Conservation (phyloP, 169 alveolate genomes). For the Eimeria maxima region DNA sequence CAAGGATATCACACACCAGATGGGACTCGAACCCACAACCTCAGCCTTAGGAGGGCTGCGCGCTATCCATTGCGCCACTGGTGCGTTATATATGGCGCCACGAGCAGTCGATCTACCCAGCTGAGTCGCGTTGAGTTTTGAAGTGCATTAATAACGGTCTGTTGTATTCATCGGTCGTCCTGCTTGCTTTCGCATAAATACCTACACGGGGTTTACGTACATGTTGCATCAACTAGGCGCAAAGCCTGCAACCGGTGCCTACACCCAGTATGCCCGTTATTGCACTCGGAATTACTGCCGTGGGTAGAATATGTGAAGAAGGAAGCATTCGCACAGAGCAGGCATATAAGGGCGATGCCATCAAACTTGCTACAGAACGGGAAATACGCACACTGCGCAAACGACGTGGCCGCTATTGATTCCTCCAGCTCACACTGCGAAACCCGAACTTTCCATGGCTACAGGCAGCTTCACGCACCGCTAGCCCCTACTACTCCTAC, state of each 20-base stretch:
- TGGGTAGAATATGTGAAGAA: neutral
- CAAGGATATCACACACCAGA: constrained; percentile 79
- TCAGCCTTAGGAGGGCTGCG: constrained; percentile 98
- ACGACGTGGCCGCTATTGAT: neutral
- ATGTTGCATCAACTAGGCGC: neutral
- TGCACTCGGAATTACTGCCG: neutral
- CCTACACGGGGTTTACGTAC: neutral
- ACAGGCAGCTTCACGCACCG: neutral
- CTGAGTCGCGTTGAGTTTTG: no score
- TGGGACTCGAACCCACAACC: constrained; percentile 98
- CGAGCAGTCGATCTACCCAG: no score
- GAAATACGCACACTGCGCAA: neutral
- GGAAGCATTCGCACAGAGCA: neutral
- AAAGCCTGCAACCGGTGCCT: neutral
- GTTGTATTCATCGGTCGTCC: neutral
- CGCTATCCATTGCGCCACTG: constrained; percentile 98
- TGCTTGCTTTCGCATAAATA: neutral
- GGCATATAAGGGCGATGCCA: neutral
- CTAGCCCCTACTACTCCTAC: neutral
- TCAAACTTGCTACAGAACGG: neutral
- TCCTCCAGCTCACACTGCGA: neutral
- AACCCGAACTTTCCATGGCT: neutral
- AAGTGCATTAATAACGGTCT: no score
- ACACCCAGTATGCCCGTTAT: neutral
- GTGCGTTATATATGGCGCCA: no score